phyloP scores from a whole-genome alignment of 306 rosid genomes.

The Ochetophila trinervis region DNA sequence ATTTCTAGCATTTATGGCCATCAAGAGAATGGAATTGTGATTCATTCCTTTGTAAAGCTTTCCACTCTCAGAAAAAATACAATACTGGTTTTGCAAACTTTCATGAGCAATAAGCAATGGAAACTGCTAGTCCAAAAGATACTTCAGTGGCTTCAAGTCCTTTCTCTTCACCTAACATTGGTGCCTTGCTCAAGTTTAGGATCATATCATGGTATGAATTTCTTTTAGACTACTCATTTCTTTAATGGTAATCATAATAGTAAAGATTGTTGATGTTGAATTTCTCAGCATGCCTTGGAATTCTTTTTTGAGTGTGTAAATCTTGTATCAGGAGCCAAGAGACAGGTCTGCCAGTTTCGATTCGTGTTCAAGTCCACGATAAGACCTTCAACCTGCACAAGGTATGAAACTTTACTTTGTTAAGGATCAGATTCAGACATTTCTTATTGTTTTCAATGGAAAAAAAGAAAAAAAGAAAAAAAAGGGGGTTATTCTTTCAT shows the following conservation, averaged over 20 bases:
- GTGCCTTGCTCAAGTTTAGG: constrained; percentile 80
- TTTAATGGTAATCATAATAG: neutral
- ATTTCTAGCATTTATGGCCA: constrained; percentile 29
- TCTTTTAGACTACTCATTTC: neutral
- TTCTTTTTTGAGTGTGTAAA: neutral
- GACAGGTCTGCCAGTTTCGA: constrained; percentile 78
- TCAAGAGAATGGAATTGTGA: neutral
- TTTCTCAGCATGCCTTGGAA: neutral
- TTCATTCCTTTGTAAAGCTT: constrained; percentile 21
- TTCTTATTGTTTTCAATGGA: neutral
- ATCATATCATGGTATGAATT: constrained; percentile 70
- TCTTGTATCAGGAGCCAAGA: constrained; percentile 74
- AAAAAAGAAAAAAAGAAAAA: no score
- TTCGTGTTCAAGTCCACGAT: constrained; percentile 52
- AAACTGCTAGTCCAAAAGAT: constrained; percentile 45
- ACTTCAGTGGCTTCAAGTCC: constrained; percentile 61
- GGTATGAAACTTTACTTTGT: constrained; percentile 16
- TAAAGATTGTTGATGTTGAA: neutral
- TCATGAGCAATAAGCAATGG: constrained; percentile 48
- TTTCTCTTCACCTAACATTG: constrained; percentile 72
- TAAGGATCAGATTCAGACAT: neutral
- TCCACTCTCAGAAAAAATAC: constrained; percentile 20
- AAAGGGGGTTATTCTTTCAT: neutral
- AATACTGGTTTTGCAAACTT: neutral
- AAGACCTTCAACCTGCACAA: constrained; percentile 70